Percentiles rank a stretch among this genome's conserved stretches.
Evolutionary conservation across 2,329 filamentous ascomycete genomes (phyloP).

Genomic region (Xylaria sp.): DNA sequence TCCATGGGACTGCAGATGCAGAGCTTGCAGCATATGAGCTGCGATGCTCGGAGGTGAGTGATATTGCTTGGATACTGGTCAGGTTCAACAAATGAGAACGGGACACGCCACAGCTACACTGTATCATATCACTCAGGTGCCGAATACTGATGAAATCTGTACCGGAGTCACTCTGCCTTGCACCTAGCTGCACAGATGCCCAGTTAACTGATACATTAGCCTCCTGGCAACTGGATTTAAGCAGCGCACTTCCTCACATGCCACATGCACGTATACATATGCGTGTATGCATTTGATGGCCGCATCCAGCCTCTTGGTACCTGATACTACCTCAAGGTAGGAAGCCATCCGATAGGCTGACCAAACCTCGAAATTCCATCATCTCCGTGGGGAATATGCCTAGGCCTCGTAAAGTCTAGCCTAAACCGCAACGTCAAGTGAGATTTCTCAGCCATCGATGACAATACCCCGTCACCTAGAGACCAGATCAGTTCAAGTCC

Average conservation of each 20-base stretch:
- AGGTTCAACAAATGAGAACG: constrained; percentile 19
- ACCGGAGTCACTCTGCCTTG: constrained; percentile 19
- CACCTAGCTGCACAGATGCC: constrained; percentile 1
- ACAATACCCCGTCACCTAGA: constrained; percentile 3
- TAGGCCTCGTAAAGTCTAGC: too few relatives aligned
- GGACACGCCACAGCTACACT: constrained; percentile 15
- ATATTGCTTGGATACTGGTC: constrained; percentile 6
- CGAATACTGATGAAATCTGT: neutral
- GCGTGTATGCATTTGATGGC: too few relatives aligned
- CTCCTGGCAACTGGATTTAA: too few relatives aligned
- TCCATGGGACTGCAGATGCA: too few relatives aligned
- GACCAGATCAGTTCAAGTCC: neutral
- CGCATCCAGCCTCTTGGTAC: constrained; percentile 22
- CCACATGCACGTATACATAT: too few relatives aligned
- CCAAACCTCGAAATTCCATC: constrained; percentile 2
- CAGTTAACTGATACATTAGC: too few relatives aligned
- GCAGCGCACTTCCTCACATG: too few relatives aligned
- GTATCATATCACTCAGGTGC: neutral
- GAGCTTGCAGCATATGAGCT: too few relatives aligned
- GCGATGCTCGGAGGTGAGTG: too few relatives aligned
- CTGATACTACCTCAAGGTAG: constrained; percentile 2
- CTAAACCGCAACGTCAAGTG: too few relatives aligned
- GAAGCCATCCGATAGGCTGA: constrained; percentile 23
- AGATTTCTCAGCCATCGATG: constrained; percentile 4
- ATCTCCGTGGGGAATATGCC: too few relatives aligned